Evolutionary conservation across 148 eudicot species (phyloP).

Genomic region (Heliamphora exappendiculata): DNA sequence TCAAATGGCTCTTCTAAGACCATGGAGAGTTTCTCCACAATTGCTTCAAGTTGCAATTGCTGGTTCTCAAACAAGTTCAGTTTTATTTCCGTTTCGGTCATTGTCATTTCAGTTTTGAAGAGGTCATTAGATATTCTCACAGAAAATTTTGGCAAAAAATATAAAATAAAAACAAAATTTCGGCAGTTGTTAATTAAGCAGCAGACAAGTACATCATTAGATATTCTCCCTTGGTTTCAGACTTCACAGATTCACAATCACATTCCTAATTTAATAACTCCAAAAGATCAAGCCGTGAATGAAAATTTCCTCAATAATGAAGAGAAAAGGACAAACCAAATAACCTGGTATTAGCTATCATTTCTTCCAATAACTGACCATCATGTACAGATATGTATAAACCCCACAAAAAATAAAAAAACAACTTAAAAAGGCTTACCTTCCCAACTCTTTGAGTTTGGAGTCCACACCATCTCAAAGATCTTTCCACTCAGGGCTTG

Average conservation of each 20-base stretch:
- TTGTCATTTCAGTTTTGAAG: conserved; percentile 46
- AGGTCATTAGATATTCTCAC: too few species aligned
- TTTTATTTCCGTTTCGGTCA: conserved; percentile 37
- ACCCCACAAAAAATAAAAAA: neutral
- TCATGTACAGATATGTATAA: conserved; percentile 1
- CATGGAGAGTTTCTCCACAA: conserved; percentile 56
- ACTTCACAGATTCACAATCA: neutral
- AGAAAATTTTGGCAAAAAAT: too few species aligned
- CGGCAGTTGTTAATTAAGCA: neutral
- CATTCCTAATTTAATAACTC: neutral
- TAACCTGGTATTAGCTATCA: neutral
- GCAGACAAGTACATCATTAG: neutral
- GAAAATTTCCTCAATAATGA: neutral
- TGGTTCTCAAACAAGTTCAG: conserved; percentile 65
- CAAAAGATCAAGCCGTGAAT: neutral
- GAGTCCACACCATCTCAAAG: conserved; percentile 12
- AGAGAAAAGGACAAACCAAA: neutral
- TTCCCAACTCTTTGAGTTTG: conserved; percentile 10
- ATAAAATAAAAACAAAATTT: neutral
- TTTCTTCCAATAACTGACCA: too few species aligned
- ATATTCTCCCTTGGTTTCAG: neutral
- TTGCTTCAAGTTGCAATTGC: conserved; percentile 62
- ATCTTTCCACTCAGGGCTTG: conserved; percentile 66
- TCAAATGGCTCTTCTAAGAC: conserved; percentile 56
- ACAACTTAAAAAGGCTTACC: conserved; percentile 18